Conservation (phyloP, 2,329 filamentous ascomycete species). For the Curvularia verruculosa region DNA sequence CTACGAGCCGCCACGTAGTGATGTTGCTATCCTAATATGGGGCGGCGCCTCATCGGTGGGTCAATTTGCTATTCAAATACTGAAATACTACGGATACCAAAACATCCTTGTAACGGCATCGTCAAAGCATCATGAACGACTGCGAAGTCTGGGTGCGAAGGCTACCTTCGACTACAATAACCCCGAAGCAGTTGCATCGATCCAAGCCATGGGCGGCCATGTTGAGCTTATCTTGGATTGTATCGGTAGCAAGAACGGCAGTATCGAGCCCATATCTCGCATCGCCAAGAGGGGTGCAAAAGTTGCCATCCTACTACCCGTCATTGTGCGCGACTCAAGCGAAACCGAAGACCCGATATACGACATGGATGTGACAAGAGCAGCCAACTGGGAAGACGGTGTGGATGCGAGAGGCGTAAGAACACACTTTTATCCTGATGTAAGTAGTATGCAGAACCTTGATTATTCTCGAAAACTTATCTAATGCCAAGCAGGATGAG, state of each 20-base stretch:
- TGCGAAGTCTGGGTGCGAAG: conserved; percentile 49
- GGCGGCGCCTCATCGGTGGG: conserved; percentile 54
- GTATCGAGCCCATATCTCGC: conserved; percentile 50
- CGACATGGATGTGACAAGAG: conserved; percentile 58
- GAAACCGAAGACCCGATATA: conserved; percentile 59
- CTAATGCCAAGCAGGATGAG: conserved; percentile 54
- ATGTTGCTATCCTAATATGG: conserved; percentile 51
- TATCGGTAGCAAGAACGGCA: conserved; percentile 41
- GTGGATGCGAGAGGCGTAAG: conserved; percentile 61
- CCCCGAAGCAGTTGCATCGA: conserved; percentile 35
- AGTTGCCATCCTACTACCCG: conserved; percentile 66
- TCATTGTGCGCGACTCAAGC: conserved; percentile 62
- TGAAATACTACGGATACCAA: conserved; percentile 50
- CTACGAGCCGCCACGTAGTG: conserved; percentile 45
- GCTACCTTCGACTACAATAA: conserved; percentile 51
- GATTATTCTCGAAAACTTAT: neutral
- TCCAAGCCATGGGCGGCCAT: conserved; percentile 31
- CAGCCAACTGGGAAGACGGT: conserved; percentile 59
- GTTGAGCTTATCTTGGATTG: conserved; percentile 41
- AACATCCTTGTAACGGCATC: conserved; percentile 51
- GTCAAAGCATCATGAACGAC: conserved; percentile 46
- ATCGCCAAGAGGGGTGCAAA: conserved; percentile 56
- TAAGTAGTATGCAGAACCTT: conserved; percentile 34
- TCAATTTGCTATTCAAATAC: conserved; percentile 51
- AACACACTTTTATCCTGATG: conserved; percentile 61